phyloP scores from a whole-genome alignment of 306 rosid genomes.

The Acacia acuminata region DNA sequence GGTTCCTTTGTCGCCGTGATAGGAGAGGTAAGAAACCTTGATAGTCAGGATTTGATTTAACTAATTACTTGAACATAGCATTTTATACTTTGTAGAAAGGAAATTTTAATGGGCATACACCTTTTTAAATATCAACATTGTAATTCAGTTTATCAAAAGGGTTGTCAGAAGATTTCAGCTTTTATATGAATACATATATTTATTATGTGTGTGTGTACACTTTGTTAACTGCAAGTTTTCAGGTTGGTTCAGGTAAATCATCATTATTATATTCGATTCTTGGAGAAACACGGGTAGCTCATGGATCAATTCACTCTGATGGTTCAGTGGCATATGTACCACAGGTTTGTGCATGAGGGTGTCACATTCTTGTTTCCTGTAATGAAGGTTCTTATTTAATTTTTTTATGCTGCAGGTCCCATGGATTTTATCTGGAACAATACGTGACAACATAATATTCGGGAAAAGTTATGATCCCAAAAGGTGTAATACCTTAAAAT shows the following conservation, averaged over 20 bases:
- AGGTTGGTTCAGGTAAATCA: constrained; percentile 99
- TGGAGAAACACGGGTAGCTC: constrained; percentile 67
- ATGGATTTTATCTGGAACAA: constrained; percentile 92
- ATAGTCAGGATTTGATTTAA: constrained; percentile 5
- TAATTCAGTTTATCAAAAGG: neutral
- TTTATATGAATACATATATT: neutral
- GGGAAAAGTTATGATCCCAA: constrained; percentile 68
- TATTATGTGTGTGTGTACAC: neutral
- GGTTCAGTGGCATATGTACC: constrained; percentile 87
- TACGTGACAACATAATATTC: constrained; percentile 86
- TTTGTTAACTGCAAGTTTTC: constrained; percentile 43
- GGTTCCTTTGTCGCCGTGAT: constrained; percentile 81
- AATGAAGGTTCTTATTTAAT: constrained; percentile 26
- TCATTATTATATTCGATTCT: constrained; percentile 78
- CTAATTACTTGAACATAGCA: constrained; percentile 22
- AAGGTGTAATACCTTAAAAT: constrained; percentile 52
- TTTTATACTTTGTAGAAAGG: neutral
- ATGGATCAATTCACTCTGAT: constrained; percentile 60
- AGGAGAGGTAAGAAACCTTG: constrained; percentile 75
- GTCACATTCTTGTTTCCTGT: constrained; percentile 17
- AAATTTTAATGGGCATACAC: constrained; percentile 14
- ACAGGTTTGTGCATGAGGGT: constrained; percentile 62
- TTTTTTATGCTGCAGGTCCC: constrained; percentile 65
- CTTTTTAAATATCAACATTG: neutral
- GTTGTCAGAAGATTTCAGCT: neutral